Evolutionary conservation across 176 grass and related monocot species (phyloP).

Genomic region (Bromus sterilis): DNA sequence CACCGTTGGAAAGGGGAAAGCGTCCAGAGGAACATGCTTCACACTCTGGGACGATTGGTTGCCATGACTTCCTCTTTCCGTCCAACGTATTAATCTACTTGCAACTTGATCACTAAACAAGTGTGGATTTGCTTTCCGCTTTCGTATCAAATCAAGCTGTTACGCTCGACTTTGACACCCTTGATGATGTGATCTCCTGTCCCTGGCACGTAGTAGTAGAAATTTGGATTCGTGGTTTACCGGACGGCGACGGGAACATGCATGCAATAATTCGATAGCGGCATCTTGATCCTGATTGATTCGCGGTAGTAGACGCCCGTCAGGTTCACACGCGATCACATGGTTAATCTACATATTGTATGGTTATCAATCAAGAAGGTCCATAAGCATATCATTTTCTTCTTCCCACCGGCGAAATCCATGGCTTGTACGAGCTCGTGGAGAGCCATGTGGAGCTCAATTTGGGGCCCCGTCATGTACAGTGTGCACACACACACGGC

Average conservation of each 20-base stretch:
- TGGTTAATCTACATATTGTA: background rate
- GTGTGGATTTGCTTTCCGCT: background rate
- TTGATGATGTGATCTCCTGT: background rate
- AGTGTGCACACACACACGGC: background rate
- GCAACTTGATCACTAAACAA: conserved; percentile 17
- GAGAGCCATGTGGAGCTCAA: conserved; percentile 24
- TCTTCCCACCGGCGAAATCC: background rate
- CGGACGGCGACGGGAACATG: background rate
- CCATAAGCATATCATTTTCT: background rate
- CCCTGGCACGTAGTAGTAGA: background rate
- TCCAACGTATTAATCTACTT: background rate
- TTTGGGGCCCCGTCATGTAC: background rate
- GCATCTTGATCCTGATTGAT: background rate
- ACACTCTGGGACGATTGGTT: conserved; percentile 20
- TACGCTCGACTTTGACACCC: background rate
- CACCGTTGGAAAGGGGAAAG: conserved; percentile 16
- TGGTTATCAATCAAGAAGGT: background rate
- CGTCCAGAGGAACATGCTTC: conserved; percentile 15
- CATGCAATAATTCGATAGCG: background rate
- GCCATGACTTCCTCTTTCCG: background rate
- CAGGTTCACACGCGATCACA: background rate
- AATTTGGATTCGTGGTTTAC: background rate
- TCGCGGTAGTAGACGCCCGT: background rate
- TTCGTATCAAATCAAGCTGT: background rate
- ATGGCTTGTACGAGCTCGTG: background rate